These are phyloP conservation scores for Sporothrix protearum DNA, from an alignment of 2,329 filamentous ascomycete species.

Conservation along the genomic window DNA sequence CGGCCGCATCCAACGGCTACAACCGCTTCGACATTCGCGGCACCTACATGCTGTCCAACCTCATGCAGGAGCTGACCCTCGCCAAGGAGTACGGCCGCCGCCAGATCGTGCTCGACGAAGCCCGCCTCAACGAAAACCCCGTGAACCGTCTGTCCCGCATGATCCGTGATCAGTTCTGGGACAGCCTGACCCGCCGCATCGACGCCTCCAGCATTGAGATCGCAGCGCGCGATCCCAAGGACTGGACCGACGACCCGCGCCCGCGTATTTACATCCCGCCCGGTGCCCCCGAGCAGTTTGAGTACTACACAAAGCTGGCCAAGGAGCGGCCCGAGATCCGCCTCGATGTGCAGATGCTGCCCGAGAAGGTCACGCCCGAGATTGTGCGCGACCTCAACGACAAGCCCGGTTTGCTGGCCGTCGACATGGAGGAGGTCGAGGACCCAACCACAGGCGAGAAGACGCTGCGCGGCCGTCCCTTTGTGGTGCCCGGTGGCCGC, in stretches of 20 bases:
- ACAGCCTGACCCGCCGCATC: conserved; percentile 81
- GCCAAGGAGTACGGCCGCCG: conserved; percentile 88
- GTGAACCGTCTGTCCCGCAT: conserved; percentile 81
- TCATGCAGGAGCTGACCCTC: conserved; percentile 89
- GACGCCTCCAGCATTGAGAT: conserved; percentile 83
- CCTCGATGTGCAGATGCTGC: conserved; percentile 79
- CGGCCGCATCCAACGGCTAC: conserved; percentile 78
- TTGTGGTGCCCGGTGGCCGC: conserved; percentile 93
- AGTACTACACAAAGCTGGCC: conserved; percentile 83
- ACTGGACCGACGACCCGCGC: conserved; percentile 86
- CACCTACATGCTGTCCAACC: conserved; percentile 95
- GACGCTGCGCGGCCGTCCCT: conserved; percentile 76
- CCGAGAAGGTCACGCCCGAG: conserved; percentile 72
- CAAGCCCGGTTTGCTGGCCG: conserved; percentile 82
- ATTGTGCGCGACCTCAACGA: conserved; percentile 79
- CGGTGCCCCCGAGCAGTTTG: conserved; percentile 80
- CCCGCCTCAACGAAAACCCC: conserved; percentile 89
- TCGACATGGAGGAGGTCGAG: conserved; percentile 76
- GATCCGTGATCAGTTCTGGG: conserved; percentile 90
- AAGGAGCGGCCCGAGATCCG: conserved; percentile 75
- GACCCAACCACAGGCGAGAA: conserved; percentile 66
- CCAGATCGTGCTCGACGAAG: conserved; percentile 86
- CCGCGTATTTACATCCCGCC: conserved; percentile 87
- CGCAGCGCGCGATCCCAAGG: conserved; percentile 86
- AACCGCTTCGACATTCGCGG: conserved; percentile 88